phyloP scores from a whole-genome alignment of 2,329 filamentous ascomycete species.

The Aspergillus udagawae region DNA sequence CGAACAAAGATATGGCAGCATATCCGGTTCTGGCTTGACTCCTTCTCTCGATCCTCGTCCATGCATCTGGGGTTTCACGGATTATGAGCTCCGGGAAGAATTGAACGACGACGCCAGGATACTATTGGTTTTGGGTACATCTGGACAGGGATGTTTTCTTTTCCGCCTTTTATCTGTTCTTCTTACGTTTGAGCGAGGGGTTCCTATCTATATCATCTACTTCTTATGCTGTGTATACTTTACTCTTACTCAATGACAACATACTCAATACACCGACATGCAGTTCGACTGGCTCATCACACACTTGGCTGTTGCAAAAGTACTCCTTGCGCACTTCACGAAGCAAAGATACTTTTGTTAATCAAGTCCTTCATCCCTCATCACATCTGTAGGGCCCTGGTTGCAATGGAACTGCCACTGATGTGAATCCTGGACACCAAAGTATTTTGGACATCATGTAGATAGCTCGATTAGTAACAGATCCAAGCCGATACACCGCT shows the following conservation, averaged over 20 bases:
- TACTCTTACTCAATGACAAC: not conserved
- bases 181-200: constrained; percentile 12
- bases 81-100: not conserved
- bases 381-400: too few relatives aligned
- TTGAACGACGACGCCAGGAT: not conserved
- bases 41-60: constrained; percentile 1
- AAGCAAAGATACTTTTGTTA: not conserved
- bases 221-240: constrained; percentile 2
- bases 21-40: not conserved
- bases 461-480: too few relatives aligned
- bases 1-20: not conserved
- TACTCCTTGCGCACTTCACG: not conserved
- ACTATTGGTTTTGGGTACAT: not conserved
- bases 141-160: not conserved
- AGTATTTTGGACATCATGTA: too few relatives aligned
- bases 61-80: not conserved
- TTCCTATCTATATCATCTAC: constrained; percentile 2
- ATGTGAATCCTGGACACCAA: too few relatives aligned
- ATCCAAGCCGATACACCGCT: too few relatives aligned
- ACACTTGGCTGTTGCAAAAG: not conserved
- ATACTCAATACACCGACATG: not conserved
- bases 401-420: too few relatives aligned
- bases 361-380: too few relatives aligned
- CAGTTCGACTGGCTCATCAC: not conserved
- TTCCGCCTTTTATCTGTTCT: constrained; percentile 2